Base-by-base conservation (phyloP, 306 rosid genomes). In the Acacia confusa region DNA sequence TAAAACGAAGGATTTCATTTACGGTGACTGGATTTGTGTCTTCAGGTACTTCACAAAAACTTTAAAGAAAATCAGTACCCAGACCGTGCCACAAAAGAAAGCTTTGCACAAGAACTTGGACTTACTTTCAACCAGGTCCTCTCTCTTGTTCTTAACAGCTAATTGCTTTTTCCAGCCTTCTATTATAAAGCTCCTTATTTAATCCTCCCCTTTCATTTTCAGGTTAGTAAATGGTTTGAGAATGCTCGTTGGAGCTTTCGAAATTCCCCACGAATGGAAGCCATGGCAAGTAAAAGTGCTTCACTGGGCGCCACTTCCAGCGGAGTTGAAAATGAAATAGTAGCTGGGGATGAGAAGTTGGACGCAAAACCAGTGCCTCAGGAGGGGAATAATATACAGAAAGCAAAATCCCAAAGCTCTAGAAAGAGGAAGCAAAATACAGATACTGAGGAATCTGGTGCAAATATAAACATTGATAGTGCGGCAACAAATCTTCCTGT, bases 161-260 rank as follows among this genome's bases (percentile, higher is more conserved):
- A 70, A 65, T 57, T 27, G 22, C 14, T 55, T 52, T 61, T 78
- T 79, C 43, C 40, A 30, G 75, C 22, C 28, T 70, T 41, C 7
- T 10, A n/a, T 40, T 12, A 45, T 12, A 44, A 44, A 43, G 43
- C 69, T 67, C 41, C 8, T 74, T 68, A 72, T 24, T 78, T 38
- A 6, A 22, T 38, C 53, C 58, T 63, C 15, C n/a, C 25, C 64
- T 72, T 72, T 30, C 52, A 9, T 71, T 41, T 69, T 53, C 87
- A 96, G 99, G 98, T 96, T 78, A 80, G 86, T 89, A 96, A 92
- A 90, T 96, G 98, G 98, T 96, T 96, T 83, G 97, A 82, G 82
- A 96, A 96, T 55, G 61, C 86, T 61, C 94, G 98, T 12, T 93
- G 97, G 97, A 87, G 91, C 85, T 80, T 77, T 16, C 94, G 88